These are phyloP conservation scores for Diaporthe sp. DNA, from an alignment of 2,329 filamentous ascomycete genomes.

Conservation along the genomic window DNA sequence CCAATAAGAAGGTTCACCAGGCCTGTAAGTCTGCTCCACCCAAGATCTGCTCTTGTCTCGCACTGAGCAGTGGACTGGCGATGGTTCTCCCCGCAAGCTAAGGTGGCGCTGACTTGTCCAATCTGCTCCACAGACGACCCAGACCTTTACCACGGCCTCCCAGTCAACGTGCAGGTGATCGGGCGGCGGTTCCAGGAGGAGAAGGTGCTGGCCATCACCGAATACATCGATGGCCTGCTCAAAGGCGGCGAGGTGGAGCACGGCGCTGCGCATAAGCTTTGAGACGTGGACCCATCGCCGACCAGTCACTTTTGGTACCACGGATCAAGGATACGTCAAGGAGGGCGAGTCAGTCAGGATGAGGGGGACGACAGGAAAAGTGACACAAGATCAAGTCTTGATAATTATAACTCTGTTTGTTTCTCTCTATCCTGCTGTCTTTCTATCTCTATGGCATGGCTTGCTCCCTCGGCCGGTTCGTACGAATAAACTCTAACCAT, in stretches of 20 bases:
- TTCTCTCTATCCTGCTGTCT: background rate
- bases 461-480: background rate
- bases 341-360: background rate
- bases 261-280: conserved; percentile 3
- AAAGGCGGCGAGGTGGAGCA: background rate
- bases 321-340: background rate
- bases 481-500: conserved; percentile 7
- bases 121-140: background rate
- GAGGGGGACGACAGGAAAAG: fast-evolving
- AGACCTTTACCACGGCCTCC: conserved; percentile 28
- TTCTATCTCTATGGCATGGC: conserved; percentile 17
- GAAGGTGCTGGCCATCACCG: conserved; percentile 31
- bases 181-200: conserved; percentile 31
- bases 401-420: conserved; percentile 15
- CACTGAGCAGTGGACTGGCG: no score
- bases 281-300: background rate
- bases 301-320: background rate
- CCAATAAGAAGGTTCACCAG: conserved; percentile 19
- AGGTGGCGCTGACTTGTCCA: background rate
- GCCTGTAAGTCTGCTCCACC: conserved; percentile 12
- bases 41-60: background rate
- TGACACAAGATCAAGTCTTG: no score
- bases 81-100: background rate
- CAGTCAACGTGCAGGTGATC: conserved; percentile 23
- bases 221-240: conserved; percentile 22